Evolutionary conservation across 176 grass and related monocot genomes (phyloP).

Genomic region (Calamus simplicifolius): DNA sequence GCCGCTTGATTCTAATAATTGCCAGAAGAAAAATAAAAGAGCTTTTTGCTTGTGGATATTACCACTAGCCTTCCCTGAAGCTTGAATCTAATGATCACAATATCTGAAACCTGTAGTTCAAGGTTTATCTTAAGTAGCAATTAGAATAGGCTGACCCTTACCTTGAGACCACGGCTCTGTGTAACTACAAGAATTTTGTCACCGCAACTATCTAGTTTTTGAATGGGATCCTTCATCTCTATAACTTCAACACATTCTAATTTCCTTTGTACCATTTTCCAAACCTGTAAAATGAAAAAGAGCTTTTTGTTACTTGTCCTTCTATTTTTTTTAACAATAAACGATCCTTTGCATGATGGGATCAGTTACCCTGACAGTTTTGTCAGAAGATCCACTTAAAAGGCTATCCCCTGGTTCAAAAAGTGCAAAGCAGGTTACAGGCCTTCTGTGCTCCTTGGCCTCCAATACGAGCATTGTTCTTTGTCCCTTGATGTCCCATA

Average conservation of each 20-base stretch:
- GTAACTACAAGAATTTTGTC: slow-evolving; percentile 67
- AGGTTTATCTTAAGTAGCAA: not conserved
- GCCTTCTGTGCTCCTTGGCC: slow-evolving; percentile 71
- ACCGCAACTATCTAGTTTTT: slow-evolving; percentile 51
- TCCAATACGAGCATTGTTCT: slow-evolving; percentile 70
- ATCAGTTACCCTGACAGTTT: slow-evolving; percentile 78
- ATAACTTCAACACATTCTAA: slow-evolving; percentile 78
- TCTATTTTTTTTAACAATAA: not conserved
- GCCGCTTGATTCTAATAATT: no score
- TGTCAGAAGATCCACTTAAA: slow-evolving; percentile 84
- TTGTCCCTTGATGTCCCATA: slow-evolving; percentile 91
- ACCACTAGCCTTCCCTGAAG: no score
- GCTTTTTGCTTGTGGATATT: no score
- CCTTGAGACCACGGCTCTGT: slow-evolving; percentile 53
- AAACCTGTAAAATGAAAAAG: slow-evolving; percentile 49
- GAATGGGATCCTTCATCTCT: slow-evolving; percentile 74
- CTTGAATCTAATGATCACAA: no score
- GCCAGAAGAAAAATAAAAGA: no score
- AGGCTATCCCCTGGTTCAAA: slow-evolving; percentile 69
- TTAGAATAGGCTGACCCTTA: slow-evolving; percentile 8
- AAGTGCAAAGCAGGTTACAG: slow-evolving; percentile 72
- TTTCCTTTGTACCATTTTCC: slow-evolving; percentile 78
- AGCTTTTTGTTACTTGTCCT: not conserved
- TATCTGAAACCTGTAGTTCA: no score
- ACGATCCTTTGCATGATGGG: not conserved